Percentiles rank a stretch among this genome's conserved stretches.
These are phyloP conservation scores for Emydomyces testavorans DNA, from an alignment of 2,329 filamentous ascomycete species.

Conservation along the genomic window DNA sequence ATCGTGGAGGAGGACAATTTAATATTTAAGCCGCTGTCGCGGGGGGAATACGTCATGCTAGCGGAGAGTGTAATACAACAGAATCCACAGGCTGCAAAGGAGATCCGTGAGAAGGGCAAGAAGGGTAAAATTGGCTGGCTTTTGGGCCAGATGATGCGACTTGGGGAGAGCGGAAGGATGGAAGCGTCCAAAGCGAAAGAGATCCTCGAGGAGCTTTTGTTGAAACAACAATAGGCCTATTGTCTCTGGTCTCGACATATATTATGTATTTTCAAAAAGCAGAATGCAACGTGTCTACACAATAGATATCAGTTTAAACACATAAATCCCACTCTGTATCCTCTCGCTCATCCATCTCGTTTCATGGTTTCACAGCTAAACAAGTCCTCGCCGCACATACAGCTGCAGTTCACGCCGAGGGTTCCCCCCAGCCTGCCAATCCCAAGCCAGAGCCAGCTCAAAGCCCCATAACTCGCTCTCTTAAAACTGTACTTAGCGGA, in stretches of 20 bases:
- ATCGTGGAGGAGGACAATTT: conserved; percentile 49
- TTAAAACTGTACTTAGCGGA: conserved; percentile 42
- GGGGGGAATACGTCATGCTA: conserved; percentile 45
- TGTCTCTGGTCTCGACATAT: not conserved
- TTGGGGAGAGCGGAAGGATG: conserved; percentile 49
- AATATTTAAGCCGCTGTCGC: conserved; percentile 43
- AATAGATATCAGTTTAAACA: too few relatives aligned
- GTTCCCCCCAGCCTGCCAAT: not conserved
- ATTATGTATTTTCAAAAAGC: not conserved
- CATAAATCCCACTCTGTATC: too few relatives aligned
- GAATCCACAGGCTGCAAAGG: conserved; percentile 47
- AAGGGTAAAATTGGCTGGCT: conserved; percentile 57
- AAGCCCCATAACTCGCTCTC: conserved; percentile 24
- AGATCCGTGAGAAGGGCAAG: conserved; percentile 49
- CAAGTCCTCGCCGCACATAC: too few relatives aligned
- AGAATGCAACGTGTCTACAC: too few relatives aligned
- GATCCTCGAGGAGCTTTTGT: conserved; percentile 42
- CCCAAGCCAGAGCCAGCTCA: too few relatives aligned
- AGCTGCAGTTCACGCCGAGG: not conserved
- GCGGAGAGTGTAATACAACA: conserved; percentile 44
- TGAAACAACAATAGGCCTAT: conserved; percentile 13
- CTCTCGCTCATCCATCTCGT: too few relatives aligned
- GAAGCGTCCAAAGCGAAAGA: conserved; percentile 49
- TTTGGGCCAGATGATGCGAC: conserved; percentile 56
- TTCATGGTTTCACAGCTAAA: too few relatives aligned